Evolutionary conservation across 2,329 filamentous ascomycete species (phyloP).

Genomic region (Pseudogymnoascus sp.): DNA sequence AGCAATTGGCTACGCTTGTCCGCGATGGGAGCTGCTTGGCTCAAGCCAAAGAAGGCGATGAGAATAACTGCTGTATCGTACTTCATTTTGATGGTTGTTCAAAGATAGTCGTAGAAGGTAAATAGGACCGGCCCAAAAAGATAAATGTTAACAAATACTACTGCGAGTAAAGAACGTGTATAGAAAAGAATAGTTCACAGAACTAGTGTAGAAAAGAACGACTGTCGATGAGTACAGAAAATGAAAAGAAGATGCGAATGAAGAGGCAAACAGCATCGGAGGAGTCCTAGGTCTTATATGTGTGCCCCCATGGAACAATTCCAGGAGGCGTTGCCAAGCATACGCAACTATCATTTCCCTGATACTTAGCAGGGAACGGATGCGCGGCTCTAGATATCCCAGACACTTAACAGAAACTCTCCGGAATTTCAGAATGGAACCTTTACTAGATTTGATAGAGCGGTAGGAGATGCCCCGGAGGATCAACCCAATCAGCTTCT

Average conservation of each 20-base stretch:
- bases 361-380: not conserved
- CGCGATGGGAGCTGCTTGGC: conserved; percentile 25
- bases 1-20: conserved; percentile 19
- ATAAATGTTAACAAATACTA: conserved; percentile 16
- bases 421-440: not conserved
- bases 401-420: not conserved
- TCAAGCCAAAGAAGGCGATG: conserved; percentile 26
- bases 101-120: conserved; percentile 16
- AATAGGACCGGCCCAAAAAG: conserved; percentile 27
- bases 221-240: conserved; percentile 16
- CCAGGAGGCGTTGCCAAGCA: not conserved
- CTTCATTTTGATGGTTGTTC: conserved; percentile 27
- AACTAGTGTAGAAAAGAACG: conserved; percentile 27
- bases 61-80: conserved; percentile 27
- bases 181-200: conserved; percentile 26
- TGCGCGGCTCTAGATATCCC: not conserved
- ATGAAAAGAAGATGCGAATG: not conserved
- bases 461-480: not conserved
- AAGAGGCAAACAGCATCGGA: not conserved
- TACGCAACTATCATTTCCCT: conserved; percentile 4
- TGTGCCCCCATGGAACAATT: not conserved
- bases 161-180: conserved; percentile 25
- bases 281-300: not conserved
- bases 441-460: not conserved
- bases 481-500: not conserved